A percentile compares a stretch with the other conserved stretches of the same genome.
Evolutionary conservation across 2,329 filamentous ascomycete species (phyloP).

Genomic region (Dryadomyces quercus-mongolicae): DNA sequence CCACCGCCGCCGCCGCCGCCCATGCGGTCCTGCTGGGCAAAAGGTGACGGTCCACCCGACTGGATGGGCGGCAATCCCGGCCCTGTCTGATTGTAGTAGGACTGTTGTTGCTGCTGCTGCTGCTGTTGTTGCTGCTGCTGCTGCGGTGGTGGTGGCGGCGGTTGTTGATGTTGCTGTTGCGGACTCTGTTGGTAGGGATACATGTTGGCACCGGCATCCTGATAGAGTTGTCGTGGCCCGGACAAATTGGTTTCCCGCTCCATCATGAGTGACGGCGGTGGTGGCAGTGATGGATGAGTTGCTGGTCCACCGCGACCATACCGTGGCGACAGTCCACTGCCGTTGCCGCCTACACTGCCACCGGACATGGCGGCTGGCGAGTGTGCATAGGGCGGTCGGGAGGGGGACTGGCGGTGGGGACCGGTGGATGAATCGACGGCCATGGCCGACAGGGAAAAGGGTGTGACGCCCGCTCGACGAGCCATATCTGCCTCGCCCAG

Average conservation of each 20-base stretch:
- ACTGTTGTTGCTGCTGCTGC: constrained; percentile 13
- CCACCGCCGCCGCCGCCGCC: constrained; percentile 18
- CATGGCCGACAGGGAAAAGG: constrained; percentile 59
- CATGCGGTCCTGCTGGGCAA: constrained; percentile 2
- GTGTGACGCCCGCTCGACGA: constrained; percentile 74
- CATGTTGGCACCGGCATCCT: constrained; percentile 6
- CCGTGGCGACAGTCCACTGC: constrained; percentile 25
- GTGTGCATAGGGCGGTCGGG: constrained; percentile 13
- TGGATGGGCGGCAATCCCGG: constrained; percentile 43
- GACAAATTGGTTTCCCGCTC: neutral
- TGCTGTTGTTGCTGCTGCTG: constrained; percentile 10
- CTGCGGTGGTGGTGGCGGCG: constrained; percentile 13
- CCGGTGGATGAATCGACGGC: constrained; percentile 22
- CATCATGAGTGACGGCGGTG: constrained; percentile 2
- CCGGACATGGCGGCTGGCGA: constrained; percentile 11
- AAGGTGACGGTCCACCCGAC: constrained; percentile 11
- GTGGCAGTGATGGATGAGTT: constrained; percentile 6
- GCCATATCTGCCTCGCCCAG: constrained; percentile 92
- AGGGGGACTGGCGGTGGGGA: constrained; percentile 24
- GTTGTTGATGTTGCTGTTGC: neutral
- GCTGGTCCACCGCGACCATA: constrained; percentile 24
- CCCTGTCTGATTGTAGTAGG: constrained; percentile 16
- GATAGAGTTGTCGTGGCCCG: neutral
- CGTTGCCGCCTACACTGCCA: constrained; percentile 22
- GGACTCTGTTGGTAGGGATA: constrained; percentile 17